A percentile compares a stretch with the other conserved stretches of the same genome.
Conservation (phyloP, 768 basidiomycete genomes). For the Pulveroboletus sp. region DNA sequence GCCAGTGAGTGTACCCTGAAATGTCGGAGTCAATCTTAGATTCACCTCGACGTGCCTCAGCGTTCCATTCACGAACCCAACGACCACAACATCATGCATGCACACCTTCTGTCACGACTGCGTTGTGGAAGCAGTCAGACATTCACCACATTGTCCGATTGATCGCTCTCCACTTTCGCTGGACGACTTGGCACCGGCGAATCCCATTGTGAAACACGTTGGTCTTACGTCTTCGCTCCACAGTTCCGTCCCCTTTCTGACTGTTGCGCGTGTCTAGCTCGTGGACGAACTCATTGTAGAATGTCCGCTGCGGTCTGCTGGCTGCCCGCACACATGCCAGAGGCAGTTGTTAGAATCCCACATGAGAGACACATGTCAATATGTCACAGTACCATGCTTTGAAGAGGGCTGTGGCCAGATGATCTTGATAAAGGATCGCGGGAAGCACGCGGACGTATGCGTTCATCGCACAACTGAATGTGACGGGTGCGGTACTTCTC, state of each 20-base stretch:
- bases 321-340: constrained; percentile 64
- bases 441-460: constrained; percentile 41
- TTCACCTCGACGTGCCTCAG: constrained; percentile 31
- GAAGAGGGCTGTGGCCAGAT: constrained; percentile 43
- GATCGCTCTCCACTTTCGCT: constrained; percentile 66
- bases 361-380: constrained; percentile 59
- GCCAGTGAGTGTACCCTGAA: constrained; percentile 43
- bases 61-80: constrained; percentile 73
- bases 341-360: constrained; percentile 65
- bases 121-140: constrained; percentile 63
- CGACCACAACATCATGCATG: constrained; percentile 68
- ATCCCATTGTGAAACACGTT: constrained; percentile 67
- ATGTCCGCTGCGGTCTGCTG: constrained; percentile 58
- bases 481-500: constrained; percentile 34
- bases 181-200: constrained; percentile 64
- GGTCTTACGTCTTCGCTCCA: constrained; percentile 12
- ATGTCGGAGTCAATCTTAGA: constrained; percentile 3
- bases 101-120: constrained; percentile 90
- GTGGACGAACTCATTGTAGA: constrained; percentile 80
- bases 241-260: constrained; percentile 6
- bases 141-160: constrained; percentile 77
- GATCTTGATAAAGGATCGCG: constrained; percentile 45
- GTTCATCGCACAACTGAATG: constrained; percentile 37
- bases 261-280: constrained; percentile 44
- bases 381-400: constrained; percentile 50